Evolutionary conservation across 768 basidiomycete genomes (phyloP).

Genomic region (Agaricus subrufescens): DNA sequence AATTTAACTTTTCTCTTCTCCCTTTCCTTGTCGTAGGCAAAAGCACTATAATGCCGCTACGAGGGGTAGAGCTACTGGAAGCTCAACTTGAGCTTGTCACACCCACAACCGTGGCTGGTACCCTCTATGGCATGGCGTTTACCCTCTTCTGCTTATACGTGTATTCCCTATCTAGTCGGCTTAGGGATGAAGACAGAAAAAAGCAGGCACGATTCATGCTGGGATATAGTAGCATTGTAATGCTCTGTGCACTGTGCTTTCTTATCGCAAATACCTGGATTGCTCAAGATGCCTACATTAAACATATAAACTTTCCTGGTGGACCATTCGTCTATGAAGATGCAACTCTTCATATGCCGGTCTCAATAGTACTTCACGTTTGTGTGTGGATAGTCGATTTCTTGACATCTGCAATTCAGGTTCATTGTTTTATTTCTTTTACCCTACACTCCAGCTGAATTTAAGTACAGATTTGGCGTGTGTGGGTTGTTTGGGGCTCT

Average conservation of each 20-base stretch:
- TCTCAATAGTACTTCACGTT: background rate
- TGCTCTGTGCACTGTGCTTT: background rate
- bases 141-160: background rate
- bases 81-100: background rate
- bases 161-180: background rate
- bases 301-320: background rate
- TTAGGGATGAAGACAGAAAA: background rate
- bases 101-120: background rate
- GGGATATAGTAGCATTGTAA: background rate
- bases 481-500: background rate
- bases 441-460: background rate
- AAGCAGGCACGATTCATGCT: background rate
- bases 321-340: background rate
- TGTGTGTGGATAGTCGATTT: background rate
- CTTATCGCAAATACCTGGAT: background rate
- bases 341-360: too few species aligned
- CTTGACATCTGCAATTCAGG: background rate
- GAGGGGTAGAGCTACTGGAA: background rate
- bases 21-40: too few species aligned
- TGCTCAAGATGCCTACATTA: background rate
- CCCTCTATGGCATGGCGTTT: background rate
- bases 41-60: too few species aligned
- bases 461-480: background rate
- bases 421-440: background rate
- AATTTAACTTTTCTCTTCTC: too few species aligned